Evolutionary conservation across 129 eudicot species (phyloP).

Genomic region (Scalesia atractyloides): DNA sequence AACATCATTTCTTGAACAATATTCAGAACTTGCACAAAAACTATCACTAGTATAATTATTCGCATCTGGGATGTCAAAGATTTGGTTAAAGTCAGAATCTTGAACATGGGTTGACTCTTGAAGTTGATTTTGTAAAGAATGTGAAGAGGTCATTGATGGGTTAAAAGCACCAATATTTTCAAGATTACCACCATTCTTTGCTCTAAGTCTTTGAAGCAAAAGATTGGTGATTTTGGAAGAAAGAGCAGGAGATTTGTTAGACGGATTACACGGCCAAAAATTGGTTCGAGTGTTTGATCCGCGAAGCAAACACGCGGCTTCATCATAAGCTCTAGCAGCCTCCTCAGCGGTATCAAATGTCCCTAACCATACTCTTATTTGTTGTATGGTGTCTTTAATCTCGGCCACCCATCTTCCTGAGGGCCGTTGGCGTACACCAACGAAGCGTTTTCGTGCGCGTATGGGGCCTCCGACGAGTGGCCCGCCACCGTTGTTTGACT

Average conservation of each 20-base stretch:
- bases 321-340: constrained; percentile 69
- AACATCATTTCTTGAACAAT: constrained; percentile 16
- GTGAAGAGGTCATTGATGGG: constrained; percentile 12
- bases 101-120: constrained; percentile 29
- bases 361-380: constrained; percentile 61
- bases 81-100: constrained; percentile 27
- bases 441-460: constrained; percentile 44
- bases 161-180: constrained; percentile 17
- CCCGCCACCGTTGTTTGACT: constrained; percentile 17
- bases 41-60: constrained; percentile 27
- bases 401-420: constrained; percentile 71
- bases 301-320: constrained; percentile 67
- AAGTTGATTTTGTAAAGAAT: constrained; percentile 26
- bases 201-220: constrained; percentile 50
- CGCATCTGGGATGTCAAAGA: constrained; percentile 31
- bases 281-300: constrained; percentile 59
- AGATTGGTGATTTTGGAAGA: constrained; percentile 50
- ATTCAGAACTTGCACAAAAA: constrained; percentile 27
- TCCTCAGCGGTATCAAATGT: constrained; percentile 64
- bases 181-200: constrained; percentile 31
- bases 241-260: constrained; percentile 46
- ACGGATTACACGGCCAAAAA: constrained; percentile 53
- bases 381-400: constrained; percentile 63
- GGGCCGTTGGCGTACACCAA: constrained; percentile 65
- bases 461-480: constrained; percentile 32